Evolutionary conservation across 2,329 filamentous ascomycete genomes (phyloP).

Genomic region (Aureobasidium pullulans): DNA sequence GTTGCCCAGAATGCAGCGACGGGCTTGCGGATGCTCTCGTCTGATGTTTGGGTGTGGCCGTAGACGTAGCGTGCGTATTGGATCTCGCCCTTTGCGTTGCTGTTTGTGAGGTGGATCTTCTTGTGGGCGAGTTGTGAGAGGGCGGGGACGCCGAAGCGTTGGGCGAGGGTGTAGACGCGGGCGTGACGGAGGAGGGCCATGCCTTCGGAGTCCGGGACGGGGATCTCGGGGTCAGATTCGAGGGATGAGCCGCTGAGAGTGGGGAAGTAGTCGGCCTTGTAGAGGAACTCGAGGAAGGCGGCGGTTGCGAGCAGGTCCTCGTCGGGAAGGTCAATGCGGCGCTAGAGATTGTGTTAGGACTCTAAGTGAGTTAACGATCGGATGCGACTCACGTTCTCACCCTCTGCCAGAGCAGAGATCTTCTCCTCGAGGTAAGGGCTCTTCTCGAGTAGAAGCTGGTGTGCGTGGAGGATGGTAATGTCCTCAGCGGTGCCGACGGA

Average conservation of each 20-base stretch:
- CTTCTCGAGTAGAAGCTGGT: slow-evolving; percentile 66
- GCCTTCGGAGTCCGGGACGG: slow-evolving; percentile 66
- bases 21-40: slow-evolving; percentile 68
- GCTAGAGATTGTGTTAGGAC: slow-evolving; percentile 23
- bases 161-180: slow-evolving; percentile 79
- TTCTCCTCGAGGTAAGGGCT: slow-evolving; percentile 65
- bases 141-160: slow-evolving; percentile 58
- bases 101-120: slow-evolving; percentile 89
- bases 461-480: slow-evolving; percentile 63
- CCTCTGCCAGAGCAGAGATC: slow-evolving; percentile 20
- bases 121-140: slow-evolving; percentile 72
- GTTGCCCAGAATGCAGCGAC: slow-evolving; percentile 89
- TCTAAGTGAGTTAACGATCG: background rate
- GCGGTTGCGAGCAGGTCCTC: slow-evolving; percentile 68
- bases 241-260: slow-evolving; percentile 53
- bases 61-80: slow-evolving; percentile 89
- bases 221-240: slow-evolving; percentile 59
- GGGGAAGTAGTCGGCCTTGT: slow-evolving; percentile 83
- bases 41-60: slow-evolving; percentile 61
- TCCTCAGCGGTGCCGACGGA: slow-evolving; percentile 44
- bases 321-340: slow-evolving; percentile 59
- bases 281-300: slow-evolving; percentile 76
- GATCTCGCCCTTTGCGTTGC: slow-evolving; percentile 82
- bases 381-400: slow-evolving; percentile 50
- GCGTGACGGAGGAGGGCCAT: slow-evolving; percentile 82